Evolutionary conservation across 768 basidiomycete species (phyloP), one percentile per base, ranked within the genome.

Genomic region (Stropharia rugosoannulata): DNA sequence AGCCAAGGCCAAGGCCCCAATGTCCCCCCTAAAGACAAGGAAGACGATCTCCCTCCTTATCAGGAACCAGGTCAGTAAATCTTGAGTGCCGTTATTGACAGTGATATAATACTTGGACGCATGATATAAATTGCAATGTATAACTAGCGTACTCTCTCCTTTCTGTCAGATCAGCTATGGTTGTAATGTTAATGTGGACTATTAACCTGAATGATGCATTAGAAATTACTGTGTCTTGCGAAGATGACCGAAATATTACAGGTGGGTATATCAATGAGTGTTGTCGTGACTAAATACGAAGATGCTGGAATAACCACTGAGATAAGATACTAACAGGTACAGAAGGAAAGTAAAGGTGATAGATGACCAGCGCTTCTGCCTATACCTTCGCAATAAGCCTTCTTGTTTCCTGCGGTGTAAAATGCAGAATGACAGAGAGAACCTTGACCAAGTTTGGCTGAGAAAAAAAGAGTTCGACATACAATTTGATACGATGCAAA

Each of bases 361-460:
- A 16, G 36, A 32, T 11, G 39, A 18, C n/a, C 36, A 42, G 27
- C 6, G 7, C 19, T 19, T 4, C 15, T 42, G 10, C 37, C 68
- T 72, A 89, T 32, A 95, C 89, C 76, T 95, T 97, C 8, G 95
- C 86, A 55, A 95, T 82, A 38, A 98, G 76, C 43, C 95, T 77
- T 27, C 96, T 18, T 13, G 45, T 92, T 70, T 98, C 96, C 64
- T 95, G 91, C 1, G 96, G 96, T 1, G 96, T 98, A 64, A 99
- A 98, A 39, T 84, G 90, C 38, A 98, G 71, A 47, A 98, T 94
- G 38, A 93, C 94, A 1, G 94, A 94, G 41, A 98, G 69, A 2
- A 99, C 95, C 52, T 89, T 83, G 25, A 98, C 85, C 32, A 99
- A 84, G 63, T 94, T 92, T 0, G 94, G 91, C 90, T 94, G 54